Evolutionary conservation across 2,329 filamentous ascomycete genomes (phyloP), one percentile per base, ranked within the genome.

Genomic region (Parastagonospora nodorum): DNA sequence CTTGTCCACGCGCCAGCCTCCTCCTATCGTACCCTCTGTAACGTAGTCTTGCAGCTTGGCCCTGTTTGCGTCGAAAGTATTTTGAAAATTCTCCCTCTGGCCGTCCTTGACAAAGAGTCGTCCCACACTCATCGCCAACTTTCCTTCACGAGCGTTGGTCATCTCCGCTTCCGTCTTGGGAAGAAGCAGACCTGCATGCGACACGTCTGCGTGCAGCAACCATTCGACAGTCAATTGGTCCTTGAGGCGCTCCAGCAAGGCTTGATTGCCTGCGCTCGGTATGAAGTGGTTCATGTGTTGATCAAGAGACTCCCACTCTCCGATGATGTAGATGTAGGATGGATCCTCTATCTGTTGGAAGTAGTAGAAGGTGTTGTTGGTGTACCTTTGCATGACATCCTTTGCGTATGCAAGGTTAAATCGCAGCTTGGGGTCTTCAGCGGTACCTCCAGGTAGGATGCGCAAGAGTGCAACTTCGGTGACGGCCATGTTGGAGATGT

Each of bases 401-500:
- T 74, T 74, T 2, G 75, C 78, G 32, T 63, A 52, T 12, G 50
- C 46, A 4, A 80, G 68, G n/a, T 67, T 71, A 14, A 59, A 48
- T 35, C 62, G 60, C 4, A 76, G 45, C 4, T 51, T 42, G 14
- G 64, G 33, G 8, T 66, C 53, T 3, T 58, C 35, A 37, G 58
- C 19, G 14, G 60, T 55, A 33, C 57, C 59, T 31, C 57, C 54
- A 28, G 63, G 54, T 11, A 64, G 66, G 28, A 79, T 61, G 15
- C 66, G 73, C 5, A 80, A 68, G 31, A 77, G 72, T 2, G 77
- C 78, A 33, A 81, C 56, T 59, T 81, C 77, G n/a, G 77, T 79
- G 45, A 77, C 64, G 12, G 71, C 27, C 74, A 77, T 77, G 15
- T 27, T 38, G 27, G 8, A 11, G 27, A 31, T 29, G 14, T 9